Percentiles rank a stretch among this genome's conserved stretches.
Conservation (phyloP, 2,329 filamentous ascomycete species). For the Colletotrichum agaves region DNA sequence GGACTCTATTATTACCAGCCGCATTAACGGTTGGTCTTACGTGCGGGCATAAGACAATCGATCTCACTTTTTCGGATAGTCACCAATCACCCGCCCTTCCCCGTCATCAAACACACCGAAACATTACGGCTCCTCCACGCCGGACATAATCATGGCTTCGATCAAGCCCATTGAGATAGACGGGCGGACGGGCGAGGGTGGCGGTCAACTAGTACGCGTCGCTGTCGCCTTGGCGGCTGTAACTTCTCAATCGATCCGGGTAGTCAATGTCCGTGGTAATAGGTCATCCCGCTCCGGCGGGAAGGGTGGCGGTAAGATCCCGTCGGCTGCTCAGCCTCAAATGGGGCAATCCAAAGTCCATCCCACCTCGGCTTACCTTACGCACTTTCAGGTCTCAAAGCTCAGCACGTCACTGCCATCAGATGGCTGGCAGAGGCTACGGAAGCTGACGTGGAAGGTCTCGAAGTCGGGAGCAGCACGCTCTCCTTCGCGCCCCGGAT, state of each 20-base stretch:
- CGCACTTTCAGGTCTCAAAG: slow-evolving; percentile 61
- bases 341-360: neutral
- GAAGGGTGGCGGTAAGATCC: slow-evolving; percentile 42
- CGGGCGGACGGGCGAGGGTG: slow-evolving; percentile 69
- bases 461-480: slow-evolving; percentile 61
- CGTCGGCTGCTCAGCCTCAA: neutral
- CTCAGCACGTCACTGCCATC: slow-evolving; percentile 68
- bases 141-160: slow-evolving; percentile 2
- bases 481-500: slow-evolving; percentile 58
- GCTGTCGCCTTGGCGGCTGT: slow-evolving; percentile 67
- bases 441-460: slow-evolving; percentile 60
- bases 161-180: slow-evolving; percentile 59
- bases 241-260: slow-evolving; percentile 62
- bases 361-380: neutral
- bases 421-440: slow-evolving; percentile 64
- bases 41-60: no score
- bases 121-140: no score
- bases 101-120: no score
- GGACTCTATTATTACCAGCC: no score
- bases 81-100: no score
- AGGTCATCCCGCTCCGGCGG: slow-evolving; percentile 47
- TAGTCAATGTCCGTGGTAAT: slow-evolving; percentile 67
- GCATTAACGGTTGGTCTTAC: no score
- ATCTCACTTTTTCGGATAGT: no score
- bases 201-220: slow-evolving; percentile 69